Evolutionary conservation across 495 filamentous ascomycete species (phyloP).

Genomic region (Penicillium steckii): DNA sequence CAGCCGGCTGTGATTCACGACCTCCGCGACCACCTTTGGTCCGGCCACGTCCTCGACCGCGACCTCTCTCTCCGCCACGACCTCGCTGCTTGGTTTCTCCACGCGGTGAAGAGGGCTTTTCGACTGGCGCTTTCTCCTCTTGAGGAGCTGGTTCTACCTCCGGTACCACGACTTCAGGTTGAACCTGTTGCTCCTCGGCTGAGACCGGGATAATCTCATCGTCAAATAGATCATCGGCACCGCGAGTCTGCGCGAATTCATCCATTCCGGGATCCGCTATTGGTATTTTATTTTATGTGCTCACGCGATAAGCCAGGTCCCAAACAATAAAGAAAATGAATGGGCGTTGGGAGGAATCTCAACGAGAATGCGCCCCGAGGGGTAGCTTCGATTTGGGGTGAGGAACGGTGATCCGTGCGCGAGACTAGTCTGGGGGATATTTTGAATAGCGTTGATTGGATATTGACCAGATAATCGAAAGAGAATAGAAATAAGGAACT

Average conservation of each 20-base stretch:
- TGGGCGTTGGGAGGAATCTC: not conserved
- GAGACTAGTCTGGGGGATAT: not conserved
- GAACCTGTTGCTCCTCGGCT: conserved; percentile 32
- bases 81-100: conserved; percentile 28
- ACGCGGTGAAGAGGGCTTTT: no score
- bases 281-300: not conserved
- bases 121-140: no score
- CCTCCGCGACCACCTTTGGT: conserved; percentile 34
- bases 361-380: conserved; percentile 13
- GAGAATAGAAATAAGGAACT: not conserved
- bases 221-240: conserved; percentile 67
- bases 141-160: conserved; percentile 9
- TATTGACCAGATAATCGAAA: not conserved
- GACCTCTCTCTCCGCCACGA: conserved; percentile 37
- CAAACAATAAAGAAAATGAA: not conserved
- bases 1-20: conserved; percentile 32
- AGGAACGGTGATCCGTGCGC: conserved; percentile 22
- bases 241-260: conserved; percentile 65
- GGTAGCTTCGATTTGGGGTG: conserved; percentile 24
- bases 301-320: not conserved
- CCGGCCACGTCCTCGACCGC: conserved; percentile 35
- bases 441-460: not conserved
- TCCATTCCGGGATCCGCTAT: conserved; percentile 35
- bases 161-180: conserved; percentile 20
- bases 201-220: conserved; percentile 68